Evolutionary conservation across 257 asterid species (phyloP).

Genomic region (Capsicum pubescens): DNA sequence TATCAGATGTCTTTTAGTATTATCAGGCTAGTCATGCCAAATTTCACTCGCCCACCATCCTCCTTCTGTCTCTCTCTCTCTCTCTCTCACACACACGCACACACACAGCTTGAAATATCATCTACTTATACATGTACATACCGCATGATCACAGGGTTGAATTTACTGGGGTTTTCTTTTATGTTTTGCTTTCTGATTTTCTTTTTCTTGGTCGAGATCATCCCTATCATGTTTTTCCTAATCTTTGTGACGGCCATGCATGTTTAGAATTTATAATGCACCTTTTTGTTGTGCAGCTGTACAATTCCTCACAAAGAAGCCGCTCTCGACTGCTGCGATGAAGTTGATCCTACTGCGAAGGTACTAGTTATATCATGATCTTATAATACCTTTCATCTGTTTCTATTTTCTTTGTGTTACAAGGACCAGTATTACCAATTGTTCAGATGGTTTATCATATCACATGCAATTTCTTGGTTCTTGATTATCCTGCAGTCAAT

Average conservation of each 20-base stretch:
- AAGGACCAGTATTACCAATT: slow-evolving; percentile 21
- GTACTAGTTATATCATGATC: slow-evolving; percentile 44
- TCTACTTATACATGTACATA: neutral
- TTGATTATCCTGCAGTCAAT: slow-evolving; percentile 60
- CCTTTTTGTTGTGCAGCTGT: slow-evolving; percentile 59
- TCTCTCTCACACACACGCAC: too few species aligned
- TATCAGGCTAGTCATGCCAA: slow-evolving; percentile 9
- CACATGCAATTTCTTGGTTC: slow-evolving; percentile 31
- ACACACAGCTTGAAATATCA: neutral
- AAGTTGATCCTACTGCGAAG: slow-evolving; percentile 90
- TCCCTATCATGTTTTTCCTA: neutral
- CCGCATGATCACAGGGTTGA: neutral
- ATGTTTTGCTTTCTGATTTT: slow-evolving; percentile 17
- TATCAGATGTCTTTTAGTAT: neutral
- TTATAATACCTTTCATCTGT: neutral
- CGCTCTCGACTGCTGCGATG: slow-evolving; percentile 72
- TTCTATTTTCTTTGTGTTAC: neutral
- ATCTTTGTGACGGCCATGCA: neutral
- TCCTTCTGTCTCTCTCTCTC: neutral
- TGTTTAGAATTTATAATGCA: slow-evolving; percentile 26
- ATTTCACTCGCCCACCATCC: neutral
- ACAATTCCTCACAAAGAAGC: slow-evolving; percentile 97
- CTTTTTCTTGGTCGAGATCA: neutral
- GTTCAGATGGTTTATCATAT: slow-evolving; percentile 25
- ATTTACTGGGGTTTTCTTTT: slow-evolving; percentile 3